Percentiles rank a stretch among this genome's conserved stretches.
phyloP scores from a whole-genome alignment of 495 filamentous ascomycete species.

The Elasticomyces elasticus region DNA sequence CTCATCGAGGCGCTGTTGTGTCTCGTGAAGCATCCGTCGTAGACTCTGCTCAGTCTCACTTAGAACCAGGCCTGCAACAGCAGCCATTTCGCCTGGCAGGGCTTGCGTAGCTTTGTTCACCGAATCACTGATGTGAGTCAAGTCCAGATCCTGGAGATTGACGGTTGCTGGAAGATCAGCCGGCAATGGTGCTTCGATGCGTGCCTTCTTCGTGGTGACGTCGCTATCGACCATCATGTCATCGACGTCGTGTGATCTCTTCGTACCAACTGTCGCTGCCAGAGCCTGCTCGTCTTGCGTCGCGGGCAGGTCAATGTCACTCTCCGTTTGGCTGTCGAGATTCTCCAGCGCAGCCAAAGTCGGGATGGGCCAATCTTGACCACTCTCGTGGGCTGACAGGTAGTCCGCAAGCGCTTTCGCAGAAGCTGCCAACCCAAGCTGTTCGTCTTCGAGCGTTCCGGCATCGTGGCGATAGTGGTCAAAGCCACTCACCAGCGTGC shows the following conservation, averaged over 20 bases:
- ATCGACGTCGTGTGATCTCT: background rate
- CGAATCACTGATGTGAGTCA: conserved; percentile 25
- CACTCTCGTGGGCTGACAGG: background rate
- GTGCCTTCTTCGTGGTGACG: conserved; percentile 4
- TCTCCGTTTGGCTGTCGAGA: conserved; percentile 21
- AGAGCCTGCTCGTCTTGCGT: background rate
- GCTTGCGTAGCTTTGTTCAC: conserved; percentile 12
- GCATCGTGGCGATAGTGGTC: conserved; percentile 8
- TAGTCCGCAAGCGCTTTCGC: conserved; percentile 7
- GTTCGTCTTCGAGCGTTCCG: conserved; percentile 9
- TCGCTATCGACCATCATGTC: background rate
- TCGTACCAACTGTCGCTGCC: background rate
- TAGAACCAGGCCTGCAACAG: background rate
- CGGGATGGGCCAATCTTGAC: conserved; percentile 8
- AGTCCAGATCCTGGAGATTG: conserved; percentile 14
- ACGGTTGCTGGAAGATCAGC: conserved; percentile 4
- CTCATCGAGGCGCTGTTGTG: conserved; percentile 8
- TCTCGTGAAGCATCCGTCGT: conserved; percentile 4
- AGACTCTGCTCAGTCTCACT: conserved; percentile 11
- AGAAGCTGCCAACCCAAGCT: background rate
- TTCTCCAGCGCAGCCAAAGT: conserved; percentile 4
- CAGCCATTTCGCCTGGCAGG: background rate
- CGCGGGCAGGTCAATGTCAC: conserved; percentile 8
- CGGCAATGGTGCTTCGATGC: background rate
- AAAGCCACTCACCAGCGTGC: conserved; percentile 21